Conservation (phyloP, 441 rosid species). For the Populus hybrid region DNA sequence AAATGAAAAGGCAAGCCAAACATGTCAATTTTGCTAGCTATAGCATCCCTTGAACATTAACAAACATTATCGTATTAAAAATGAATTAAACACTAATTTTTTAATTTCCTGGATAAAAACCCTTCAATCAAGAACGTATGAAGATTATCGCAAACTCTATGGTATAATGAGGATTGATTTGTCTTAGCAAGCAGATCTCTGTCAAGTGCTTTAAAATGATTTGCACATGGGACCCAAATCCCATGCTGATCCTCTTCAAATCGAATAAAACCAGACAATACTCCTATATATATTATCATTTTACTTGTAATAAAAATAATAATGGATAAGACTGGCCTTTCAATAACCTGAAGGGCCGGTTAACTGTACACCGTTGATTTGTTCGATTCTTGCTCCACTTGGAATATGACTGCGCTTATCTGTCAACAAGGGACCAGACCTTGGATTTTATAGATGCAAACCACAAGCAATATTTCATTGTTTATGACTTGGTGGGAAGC, state of each 20-base stretch:
- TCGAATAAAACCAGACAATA: background rate
- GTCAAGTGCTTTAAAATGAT: no score
- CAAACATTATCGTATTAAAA: no score
- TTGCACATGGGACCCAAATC: background rate
- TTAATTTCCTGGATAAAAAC: no score
- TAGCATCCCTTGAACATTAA: no score
- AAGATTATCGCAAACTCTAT: no score
- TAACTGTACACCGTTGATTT: conserved; percentile 17
- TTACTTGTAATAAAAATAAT: background rate
- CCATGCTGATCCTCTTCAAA: background rate
- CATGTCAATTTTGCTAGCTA: no score
- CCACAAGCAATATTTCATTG: background rate
- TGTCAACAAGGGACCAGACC: background rate
- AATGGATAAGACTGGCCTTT: conserved; percentile 17
- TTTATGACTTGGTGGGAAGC: background rate
- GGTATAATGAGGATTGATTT: no score
- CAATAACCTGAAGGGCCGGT: conserved; percentile 20
- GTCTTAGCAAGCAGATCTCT: no score
- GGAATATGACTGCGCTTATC: conserved; percentile 1
- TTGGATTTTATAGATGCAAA: background rate
- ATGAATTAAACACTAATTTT: no score
- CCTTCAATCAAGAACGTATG: no score
- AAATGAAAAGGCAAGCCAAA: no score
- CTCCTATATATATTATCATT: background rate
- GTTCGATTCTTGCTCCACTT: background rate